Percentiles rank a stretch among this genome's conserved stretches.
Evolutionary conservation across 2,329 filamentous ascomycete species (phyloP).

Genomic region (Ceratocystis destructans): DNA sequence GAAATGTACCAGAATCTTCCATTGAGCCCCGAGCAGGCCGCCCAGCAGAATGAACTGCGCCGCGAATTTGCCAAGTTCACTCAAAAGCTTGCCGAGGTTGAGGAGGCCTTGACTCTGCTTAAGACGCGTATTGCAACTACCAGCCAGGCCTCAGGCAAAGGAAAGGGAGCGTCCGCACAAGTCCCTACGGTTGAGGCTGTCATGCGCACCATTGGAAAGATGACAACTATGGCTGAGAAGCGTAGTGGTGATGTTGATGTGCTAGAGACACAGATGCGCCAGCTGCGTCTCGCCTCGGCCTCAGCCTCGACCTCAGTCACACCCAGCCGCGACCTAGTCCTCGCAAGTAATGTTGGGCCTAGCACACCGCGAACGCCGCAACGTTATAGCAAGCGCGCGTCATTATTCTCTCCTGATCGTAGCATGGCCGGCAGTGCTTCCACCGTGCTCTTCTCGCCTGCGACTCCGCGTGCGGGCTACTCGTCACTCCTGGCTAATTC

Average conservation of each 20-base stretch:
- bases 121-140: constrained; percentile 59
- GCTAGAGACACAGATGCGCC: constrained; percentile 73
- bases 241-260: constrained; percentile 83
- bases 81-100: constrained; percentile 59
- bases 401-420: constrained; percentile 32
- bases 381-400: constrained; percentile 24
- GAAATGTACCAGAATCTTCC: constrained; percentile 56
- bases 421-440: constrained; percentile 21
- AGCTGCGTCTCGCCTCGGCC: constrained; percentile 41
- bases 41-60: constrained; percentile 72
- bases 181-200: constrained; percentile 85
- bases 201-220: constrained; percentile 77
- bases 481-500: constrained; percentile 24
- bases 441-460: constrained; percentile 23
- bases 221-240: constrained; percentile 86
- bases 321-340: constrained; percentile 9
- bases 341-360: constrained; percentile 26
- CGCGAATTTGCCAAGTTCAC: constrained; percentile 61
- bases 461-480: constrained; percentile 29
- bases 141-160: constrained; percentile 36
- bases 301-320: constrained; percentile 23
- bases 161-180: constrained; percentile 26
- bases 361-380: constrained; percentile 32
- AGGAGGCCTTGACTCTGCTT: constrained; percentile 66
- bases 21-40: constrained; percentile 69